Evolutionary conservation across 1,284 basidiomycete species (phyloP).

Genomic region (Schizophyllum amplum): DNA sequence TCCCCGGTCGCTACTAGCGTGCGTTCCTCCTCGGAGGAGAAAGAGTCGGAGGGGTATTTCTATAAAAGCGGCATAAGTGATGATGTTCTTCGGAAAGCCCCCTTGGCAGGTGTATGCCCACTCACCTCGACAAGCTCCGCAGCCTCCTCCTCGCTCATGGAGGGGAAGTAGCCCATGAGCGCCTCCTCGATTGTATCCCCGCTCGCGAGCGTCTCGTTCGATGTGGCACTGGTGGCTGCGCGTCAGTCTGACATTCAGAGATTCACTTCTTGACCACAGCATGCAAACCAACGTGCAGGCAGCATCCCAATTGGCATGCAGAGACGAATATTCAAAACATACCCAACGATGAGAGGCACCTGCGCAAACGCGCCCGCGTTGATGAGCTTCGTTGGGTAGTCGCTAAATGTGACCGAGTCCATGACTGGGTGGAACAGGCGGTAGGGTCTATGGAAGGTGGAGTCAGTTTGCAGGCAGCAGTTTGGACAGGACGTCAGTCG

Average conservation of each 20-base stretch:
- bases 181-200: conserved; percentile 27
- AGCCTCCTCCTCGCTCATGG: conserved; percentile 30
- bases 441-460: not conserved
- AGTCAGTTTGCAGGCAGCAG: too few relatives aligned
- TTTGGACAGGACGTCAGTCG: not conserved
- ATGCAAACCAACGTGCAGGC: too few relatives aligned
- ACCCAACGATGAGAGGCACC: conserved; percentile 56
- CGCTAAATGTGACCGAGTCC: conserved; percentile 40
- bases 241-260: not conserved
- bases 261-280: not conserved
- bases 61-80: not conserved
- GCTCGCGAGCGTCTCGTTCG: conserved; percentile 44
- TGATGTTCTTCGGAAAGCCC: not conserved
- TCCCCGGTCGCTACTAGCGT: conserved; percentile 39
- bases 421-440: conserved; percentile 27
- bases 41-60: conserved; percentile 32
- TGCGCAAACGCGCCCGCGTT: conserved; percentile 33
- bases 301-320: too few relatives aligned
- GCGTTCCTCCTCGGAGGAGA: conserved; percentile 28
- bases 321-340: conserved; percentile 12
- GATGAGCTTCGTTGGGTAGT: conserved; percentile 38
- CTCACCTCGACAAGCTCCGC: conserved; percentile 27
- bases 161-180: conserved; percentile 36
- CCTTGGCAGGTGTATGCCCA: conserved; percentile 12
- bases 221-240: conserved; percentile 32